Evolutionary conservation across 2,329 filamentous ascomycete genomes (phyloP).

Genomic region (Pyricularia grisea): DNA sequence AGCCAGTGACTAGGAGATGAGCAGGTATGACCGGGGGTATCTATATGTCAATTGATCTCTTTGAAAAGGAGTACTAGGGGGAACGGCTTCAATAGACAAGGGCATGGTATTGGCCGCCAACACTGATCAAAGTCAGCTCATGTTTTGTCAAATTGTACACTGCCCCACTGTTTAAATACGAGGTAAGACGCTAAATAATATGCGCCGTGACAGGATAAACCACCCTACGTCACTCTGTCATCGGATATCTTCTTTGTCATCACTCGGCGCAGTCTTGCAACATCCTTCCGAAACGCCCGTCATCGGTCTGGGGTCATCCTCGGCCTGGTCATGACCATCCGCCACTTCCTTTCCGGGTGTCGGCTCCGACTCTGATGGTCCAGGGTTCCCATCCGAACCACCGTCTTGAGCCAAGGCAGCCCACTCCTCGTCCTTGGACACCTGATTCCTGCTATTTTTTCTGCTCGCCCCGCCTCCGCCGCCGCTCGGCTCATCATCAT

Average conservation of each 20-base stretch:
- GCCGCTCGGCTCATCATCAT: neutral
- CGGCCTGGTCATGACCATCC: neutral
- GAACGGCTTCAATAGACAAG: neutral
- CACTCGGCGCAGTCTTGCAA: neutral
- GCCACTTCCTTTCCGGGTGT: neutral
- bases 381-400: neutral
- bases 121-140: neutral
- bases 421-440: neutral
- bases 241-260: neutral
- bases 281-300: neutral
- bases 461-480: neutral
- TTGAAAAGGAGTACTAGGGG: neutral
- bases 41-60: neutral
- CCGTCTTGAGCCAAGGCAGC: neutral
- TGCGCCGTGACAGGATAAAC: neutral
- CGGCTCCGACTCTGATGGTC: neutral
- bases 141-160: neutral
- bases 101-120: neutral
- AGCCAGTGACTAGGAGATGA: neutral
- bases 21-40: neutral
- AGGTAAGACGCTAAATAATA: neutral
- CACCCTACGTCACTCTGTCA: neutral
- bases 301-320: neutral
- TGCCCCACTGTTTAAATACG: neutral
- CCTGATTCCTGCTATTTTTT: neutral